Conservation (phyloP, 1,284 basidiomycete genomes). For the Lentinula novae-zelandiae region DNA sequence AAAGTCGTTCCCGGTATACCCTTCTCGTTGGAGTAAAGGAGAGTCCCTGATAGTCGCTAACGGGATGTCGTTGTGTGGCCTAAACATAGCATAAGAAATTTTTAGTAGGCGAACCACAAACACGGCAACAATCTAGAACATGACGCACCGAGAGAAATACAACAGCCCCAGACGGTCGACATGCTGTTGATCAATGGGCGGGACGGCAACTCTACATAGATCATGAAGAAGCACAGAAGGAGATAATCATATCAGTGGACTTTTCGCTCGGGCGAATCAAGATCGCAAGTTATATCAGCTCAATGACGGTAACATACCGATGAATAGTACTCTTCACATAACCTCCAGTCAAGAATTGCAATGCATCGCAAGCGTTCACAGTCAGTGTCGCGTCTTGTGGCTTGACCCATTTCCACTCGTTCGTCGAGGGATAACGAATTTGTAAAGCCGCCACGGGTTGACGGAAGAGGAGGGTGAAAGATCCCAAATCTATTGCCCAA, state of each 20-base stretch:
- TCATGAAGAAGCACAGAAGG: no score
- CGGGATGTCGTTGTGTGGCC: constrained; percentile 44
- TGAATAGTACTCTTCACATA: constrained; percentile 53
- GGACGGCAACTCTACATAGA: constrained; percentile 34
- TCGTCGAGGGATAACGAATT: constrained; percentile 33
- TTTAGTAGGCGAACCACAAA: no score
- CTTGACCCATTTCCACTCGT: constrained; percentile 46
- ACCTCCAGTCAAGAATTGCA: constrained; percentile 46
- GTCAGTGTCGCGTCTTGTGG: constrained; percentile 44
- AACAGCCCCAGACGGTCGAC: constrained; percentile 49
- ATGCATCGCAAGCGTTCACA: constrained; percentile 53
- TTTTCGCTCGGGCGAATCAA: neutral
- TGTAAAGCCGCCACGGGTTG: constrained; percentile 45
- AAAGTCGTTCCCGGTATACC: constrained; percentile 46
- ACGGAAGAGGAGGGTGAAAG: constrained; percentile 43
- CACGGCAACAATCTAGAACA: neutral
- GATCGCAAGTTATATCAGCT: no score
- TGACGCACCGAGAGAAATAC: constrained; percentile 43
- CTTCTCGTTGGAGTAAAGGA: constrained; percentile 43
- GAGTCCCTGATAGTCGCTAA: constrained; percentile 41
- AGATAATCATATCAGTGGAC: neutral
- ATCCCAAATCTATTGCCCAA: constrained; percentile 32
- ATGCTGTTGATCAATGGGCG: constrained; percentile 50
- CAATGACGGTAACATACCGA: constrained; percentile 22
- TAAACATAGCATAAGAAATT: neutral